Evolutionary conservation across 495 filamentous ascomycete species (phyloP).

Genomic region (Penicillium pulvis): DNA sequence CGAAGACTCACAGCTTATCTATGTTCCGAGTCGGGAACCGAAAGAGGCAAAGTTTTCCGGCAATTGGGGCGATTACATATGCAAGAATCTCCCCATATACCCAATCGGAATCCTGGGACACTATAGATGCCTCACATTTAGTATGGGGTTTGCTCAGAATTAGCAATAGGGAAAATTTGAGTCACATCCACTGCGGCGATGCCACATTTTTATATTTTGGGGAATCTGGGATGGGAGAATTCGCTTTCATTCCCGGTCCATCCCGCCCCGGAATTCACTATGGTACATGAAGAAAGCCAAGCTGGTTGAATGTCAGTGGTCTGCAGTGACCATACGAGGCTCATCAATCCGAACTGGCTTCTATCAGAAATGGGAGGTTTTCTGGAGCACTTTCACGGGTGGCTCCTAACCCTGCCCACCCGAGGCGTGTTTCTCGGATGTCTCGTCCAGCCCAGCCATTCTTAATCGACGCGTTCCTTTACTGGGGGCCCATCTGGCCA

Average conservation of each 20-base stretch:
- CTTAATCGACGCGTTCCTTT: slow-evolving; percentile 19
- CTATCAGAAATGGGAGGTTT: slow-evolving; percentile 1
- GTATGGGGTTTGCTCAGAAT: not conserved
- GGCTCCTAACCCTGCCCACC: not conserved
- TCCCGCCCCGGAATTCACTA: slow-evolving; percentile 25
- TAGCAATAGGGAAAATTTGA: not conserved
- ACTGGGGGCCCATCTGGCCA: slow-evolving; percentile 52
- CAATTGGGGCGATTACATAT: not conserved
- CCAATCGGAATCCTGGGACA: not conserved
- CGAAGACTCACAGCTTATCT: not conserved
- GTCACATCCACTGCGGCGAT: slow-evolving; percentile 1
- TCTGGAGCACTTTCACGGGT: slow-evolving; percentile 3
- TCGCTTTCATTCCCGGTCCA: slow-evolving; percentile 6
- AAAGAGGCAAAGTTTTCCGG: slow-evolving; percentile 29
- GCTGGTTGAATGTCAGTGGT: not conserved
- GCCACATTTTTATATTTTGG: slow-evolving; percentile 20
- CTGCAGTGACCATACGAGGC: not conserved
- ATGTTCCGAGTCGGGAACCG: slow-evolving; percentile 3
- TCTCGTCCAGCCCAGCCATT: not conserved
- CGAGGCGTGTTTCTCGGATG: not conserved
- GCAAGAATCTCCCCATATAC: not conserved
- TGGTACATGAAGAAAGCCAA: slow-evolving; percentile 28
- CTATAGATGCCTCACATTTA: not conserved
- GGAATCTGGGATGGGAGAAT: slow-evolving; percentile 12
- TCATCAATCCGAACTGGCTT: not conserved